Conservation (phyloP, 192 early-diverging fungal genomes). For the Linnemannia elongata region DNA sequence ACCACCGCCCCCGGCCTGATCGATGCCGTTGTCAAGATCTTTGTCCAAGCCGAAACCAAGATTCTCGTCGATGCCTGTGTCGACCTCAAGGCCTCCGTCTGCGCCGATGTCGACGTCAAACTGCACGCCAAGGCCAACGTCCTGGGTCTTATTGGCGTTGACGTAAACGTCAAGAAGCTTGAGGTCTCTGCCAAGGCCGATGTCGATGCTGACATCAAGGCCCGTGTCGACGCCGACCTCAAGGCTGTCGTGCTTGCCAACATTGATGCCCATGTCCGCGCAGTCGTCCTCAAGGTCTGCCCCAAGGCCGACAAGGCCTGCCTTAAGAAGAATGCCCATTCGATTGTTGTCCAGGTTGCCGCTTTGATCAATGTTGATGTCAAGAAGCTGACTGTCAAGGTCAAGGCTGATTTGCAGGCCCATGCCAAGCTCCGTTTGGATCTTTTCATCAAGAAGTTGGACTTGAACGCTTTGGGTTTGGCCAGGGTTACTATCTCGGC, state of each 20-base stretch:
- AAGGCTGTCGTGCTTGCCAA: constrained; percentile 30
- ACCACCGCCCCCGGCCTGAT: background rate
- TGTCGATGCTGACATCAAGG: constrained; percentile 29
- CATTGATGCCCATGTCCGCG: constrained; percentile 40
- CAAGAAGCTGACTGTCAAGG: constrained; percentile 25
- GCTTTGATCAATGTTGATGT: constrained; percentile 39
- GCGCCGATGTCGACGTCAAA: constrained; percentile 36
- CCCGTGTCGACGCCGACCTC: constrained; percentile 11
- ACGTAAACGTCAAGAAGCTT: constrained; percentile 20
- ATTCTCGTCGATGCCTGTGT: constrained; percentile 24
- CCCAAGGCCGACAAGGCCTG: constrained; percentile 13
- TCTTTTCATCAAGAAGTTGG: constrained; percentile 19
- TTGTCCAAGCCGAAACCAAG: constrained; percentile 24
- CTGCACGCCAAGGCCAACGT: constrained; percentile 22
- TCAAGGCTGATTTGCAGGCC: constrained; percentile 32
- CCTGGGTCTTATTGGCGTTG: constrained; percentile 9
- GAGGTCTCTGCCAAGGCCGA: constrained; percentile 27
- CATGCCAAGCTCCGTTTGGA: constrained; percentile 18
- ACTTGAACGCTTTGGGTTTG: constrained; percentile 4
- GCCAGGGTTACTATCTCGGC: constrained; percentile 27
- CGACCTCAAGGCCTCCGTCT: constrained; percentile 19
- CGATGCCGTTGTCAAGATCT: constrained; percentile 25
- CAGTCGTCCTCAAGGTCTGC: constrained; percentile 14
- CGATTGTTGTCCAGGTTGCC: constrained; percentile 30
- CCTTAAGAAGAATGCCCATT: constrained; percentile 26